Conservation (phyloP, 202 grass and related monocot species). For the Carex sylvatica region DNA sequence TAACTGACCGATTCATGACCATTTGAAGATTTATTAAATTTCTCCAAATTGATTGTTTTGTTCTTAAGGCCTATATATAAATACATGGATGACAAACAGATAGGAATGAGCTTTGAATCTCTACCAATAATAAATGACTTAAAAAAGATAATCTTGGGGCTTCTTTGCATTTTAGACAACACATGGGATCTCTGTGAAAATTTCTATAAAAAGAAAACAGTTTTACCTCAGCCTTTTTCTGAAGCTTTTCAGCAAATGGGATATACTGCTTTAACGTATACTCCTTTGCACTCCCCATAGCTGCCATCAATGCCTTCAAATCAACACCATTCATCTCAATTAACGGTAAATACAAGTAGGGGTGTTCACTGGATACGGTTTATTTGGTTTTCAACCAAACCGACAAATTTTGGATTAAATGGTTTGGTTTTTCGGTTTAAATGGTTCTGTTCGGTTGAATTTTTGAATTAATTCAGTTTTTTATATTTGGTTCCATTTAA, state of each 20-base stretch:
- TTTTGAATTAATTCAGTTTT: too few species aligned
- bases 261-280: slow-evolving; percentile 93
- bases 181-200: background rate
- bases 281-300: slow-evolving; percentile 71
- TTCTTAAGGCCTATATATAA: background rate
- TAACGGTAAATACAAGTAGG: background rate
- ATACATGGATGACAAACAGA: background rate
- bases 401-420: too few species aligned
- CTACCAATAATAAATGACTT: too few species aligned
- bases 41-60: background rate
- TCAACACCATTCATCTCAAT: slow-evolving; percentile 8
- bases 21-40: background rate
- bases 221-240: slow-evolving; percentile 60
- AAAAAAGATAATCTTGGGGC: too few species aligned
- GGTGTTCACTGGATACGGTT: too few species aligned
- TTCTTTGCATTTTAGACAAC: background rate
- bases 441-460: too few species aligned
- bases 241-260: slow-evolving; percentile 63
- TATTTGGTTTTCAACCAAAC: too few species aligned
- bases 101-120: background rate
- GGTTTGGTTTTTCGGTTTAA: too few species aligned
- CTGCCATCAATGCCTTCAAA: slow-evolving; percentile 58
- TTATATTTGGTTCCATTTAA: too few species aligned
- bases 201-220: slow-evolving; percentile 20
- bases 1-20: background rate